Conservation (phyloP, 2,329 filamentous ascomycete genomes). For the Botrytis paeoniae region DNA sequence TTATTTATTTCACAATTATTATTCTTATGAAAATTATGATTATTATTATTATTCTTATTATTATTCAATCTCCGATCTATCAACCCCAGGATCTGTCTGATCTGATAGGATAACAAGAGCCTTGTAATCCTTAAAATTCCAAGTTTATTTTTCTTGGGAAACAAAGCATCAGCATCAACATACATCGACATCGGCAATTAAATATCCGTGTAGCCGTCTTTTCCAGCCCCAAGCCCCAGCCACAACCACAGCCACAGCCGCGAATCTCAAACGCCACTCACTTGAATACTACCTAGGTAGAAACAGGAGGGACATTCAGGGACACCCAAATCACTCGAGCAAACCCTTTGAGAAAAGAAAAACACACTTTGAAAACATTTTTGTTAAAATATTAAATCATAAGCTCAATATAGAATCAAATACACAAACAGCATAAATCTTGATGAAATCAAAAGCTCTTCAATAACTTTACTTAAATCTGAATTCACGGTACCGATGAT, state of each 20-base stretch:
- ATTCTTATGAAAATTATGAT: neutral
- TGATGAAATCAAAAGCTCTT: neutral
- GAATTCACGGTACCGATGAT: neutral
- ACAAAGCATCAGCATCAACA: too few relatives aligned
- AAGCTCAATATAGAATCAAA: neutral
- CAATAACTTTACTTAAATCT: neutral
- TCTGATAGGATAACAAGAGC: neutral
- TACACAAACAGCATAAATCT: too few relatives aligned
- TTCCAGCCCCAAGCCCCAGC: neutral
- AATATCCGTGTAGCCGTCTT: neutral
- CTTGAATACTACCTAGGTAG: too few relatives aligned
- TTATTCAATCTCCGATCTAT: too few relatives aligned
- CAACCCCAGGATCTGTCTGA: neutral
- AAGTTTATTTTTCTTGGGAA: neutral
- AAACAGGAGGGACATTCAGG: neutral
- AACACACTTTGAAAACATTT: neutral
- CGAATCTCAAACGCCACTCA: neutral
- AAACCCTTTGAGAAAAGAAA: neutral
- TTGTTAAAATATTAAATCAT: neutral
- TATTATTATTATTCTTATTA: too few relatives aligned
- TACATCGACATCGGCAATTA: neutral
- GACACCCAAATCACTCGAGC: neutral
- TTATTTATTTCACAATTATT: neutral
- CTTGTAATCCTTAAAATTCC: neutral
- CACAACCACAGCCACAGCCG: too few relatives aligned